Evolutionary conservation across 2,329 filamentous ascomycete genomes (phyloP).

Genomic region (Basipetospora chlamydospora): DNA sequence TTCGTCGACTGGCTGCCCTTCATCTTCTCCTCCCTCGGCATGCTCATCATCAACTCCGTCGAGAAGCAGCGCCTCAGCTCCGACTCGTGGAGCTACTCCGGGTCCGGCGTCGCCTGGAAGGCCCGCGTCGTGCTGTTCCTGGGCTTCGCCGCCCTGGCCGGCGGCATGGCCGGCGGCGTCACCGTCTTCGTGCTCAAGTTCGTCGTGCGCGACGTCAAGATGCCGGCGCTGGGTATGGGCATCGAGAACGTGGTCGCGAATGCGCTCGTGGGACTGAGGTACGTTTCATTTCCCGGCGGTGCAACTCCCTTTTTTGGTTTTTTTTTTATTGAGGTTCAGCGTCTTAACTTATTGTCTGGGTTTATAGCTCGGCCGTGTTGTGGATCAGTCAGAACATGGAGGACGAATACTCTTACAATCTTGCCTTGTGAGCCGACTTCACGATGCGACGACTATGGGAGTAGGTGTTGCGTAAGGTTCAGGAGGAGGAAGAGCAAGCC

Average conservation of each 20-base stretch:
- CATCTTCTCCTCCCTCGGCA: conserved; percentile 51
- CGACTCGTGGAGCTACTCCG: conserved; percentile 48
- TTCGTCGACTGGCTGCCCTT: conserved; percentile 59
- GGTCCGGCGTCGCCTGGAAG: conserved; percentile 52
- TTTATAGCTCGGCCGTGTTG: conserved; percentile 41
- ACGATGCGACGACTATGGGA: too few species aligned
- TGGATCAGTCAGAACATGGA: conserved; percentile 62
- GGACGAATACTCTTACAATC: conserved; percentile 56
- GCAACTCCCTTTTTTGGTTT: too few species aligned
- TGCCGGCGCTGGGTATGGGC: conserved; percentile 49
- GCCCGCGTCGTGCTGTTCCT: conserved; percentile 53
- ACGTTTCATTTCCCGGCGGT: too few species aligned
- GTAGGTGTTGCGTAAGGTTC: too few species aligned
- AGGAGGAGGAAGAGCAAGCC: too few species aligned
- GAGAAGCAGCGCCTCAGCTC: conserved; percentile 51
- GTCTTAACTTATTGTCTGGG: too few species aligned
- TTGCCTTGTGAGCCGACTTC: conserved; percentile 45
- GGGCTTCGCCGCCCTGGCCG: conserved; percentile 49
- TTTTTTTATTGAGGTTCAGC: too few species aligned
- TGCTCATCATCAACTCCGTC: conserved; percentile 58
- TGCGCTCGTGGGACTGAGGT: conserved; percentile 46
- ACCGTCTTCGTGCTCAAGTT: conserved; percentile 54
- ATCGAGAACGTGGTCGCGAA: conserved; percentile 53
- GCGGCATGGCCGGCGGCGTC: conserved; percentile 56
- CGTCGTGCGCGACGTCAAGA: conserved; percentile 38